Percentiles rank a stretch among this genome's conserved stretches.
Conservation (phyloP, 2,329 filamentous ascomycete species). For the Fusarium neocosmosporiellum region DNA sequence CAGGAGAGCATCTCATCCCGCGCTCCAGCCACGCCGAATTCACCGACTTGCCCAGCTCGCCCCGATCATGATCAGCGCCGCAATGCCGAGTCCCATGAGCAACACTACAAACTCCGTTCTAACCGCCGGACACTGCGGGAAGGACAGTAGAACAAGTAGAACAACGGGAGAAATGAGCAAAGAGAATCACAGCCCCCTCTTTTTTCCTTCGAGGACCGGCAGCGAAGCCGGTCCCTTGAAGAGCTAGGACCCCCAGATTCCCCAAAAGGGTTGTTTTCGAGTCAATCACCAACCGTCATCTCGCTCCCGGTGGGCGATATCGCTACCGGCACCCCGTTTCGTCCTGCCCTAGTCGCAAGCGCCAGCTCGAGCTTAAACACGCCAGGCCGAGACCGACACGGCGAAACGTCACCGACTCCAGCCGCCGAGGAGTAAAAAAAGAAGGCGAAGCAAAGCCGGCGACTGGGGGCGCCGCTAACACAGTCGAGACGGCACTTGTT, state of each 20-base stretch:
- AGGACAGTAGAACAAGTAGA: neutral
- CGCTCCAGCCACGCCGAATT: conserved; percentile 10
- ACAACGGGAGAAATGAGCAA: conserved; percentile 19
- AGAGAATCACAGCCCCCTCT: conserved; percentile 5
- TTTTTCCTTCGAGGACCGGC: conserved; percentile 30
- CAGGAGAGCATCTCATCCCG: neutral
- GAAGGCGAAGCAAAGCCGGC: neutral
- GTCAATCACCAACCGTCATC: conserved; percentile 20
- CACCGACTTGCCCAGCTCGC: conserved; percentile 29
- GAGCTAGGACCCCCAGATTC: conserved; percentile 19
- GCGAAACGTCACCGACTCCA: neutral
- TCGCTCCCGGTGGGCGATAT: conserved; percentile 27
- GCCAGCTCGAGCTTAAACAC: conserved; percentile 34
- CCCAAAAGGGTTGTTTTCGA: conserved; percentile 25
- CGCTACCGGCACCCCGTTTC: conserved; percentile 34
- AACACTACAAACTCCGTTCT: neutral
- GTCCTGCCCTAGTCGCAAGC: conserved; percentile 32
- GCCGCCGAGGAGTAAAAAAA: neutral
- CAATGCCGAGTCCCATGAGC: conserved; percentile 2
- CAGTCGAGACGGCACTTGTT: neutral
- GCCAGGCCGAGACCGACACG: conserved; percentile 32
- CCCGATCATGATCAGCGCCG: conserved; percentile 14
- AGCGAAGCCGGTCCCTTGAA: conserved; percentile 26
- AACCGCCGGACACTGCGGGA: conserved; percentile 10
- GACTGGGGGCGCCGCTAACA: neutral